Base-by-base conservation (phyloP, 345 rosid species). In the Brassica nigra region DNA sequence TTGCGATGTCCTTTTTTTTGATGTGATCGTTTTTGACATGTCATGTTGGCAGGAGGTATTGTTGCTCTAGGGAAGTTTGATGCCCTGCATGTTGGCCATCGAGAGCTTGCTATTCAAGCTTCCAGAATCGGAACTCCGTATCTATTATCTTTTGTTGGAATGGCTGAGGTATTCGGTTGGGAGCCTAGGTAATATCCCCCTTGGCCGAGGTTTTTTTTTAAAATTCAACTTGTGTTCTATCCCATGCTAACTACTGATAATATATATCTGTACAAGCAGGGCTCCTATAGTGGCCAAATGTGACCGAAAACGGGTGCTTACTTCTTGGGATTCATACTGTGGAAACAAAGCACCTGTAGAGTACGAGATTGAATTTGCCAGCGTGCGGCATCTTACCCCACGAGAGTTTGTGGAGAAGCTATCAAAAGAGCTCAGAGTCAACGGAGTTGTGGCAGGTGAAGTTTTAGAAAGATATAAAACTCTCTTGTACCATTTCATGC, bases 11-110 rank as follows among this genome's bases (percentile, higher is more conserved):
- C 49, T 68, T 62, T 23, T 62, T 74, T 15, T 37, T 31, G 63
- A 28, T 44, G 39, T 62, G 4, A 59, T 15, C 28, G 0, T 54
- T 31, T 44, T 55, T 52, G 28, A 27, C 33, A n/a, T 57, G n/a
- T 20, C 11, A 30, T 70, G 44, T 65, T 81, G 4, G 18, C 85
- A 93, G 98, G 99, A 83, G 98, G 97, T 74, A 84, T 93, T 34
- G 98, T 90, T 75, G 98, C 96, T n/a, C 87, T 90, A 67, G 99
- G 98, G 76, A 95, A 95, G 82, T 95, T 95, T 86, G 99, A 95
- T 71, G 99, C 98, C 8, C 87, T 95, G 82, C 97, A 93, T 76
- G 66, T 88, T 39, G 97, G 99, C 65, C 99, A 95, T 82, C 90
- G 97, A 31, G 98, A 95, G 86, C 99, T 93, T 66, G 94, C 94